Base-by-base conservation (phyloP, 2,329 filamentous ascomycete species). In the Colletotrichum sp. region DNA sequence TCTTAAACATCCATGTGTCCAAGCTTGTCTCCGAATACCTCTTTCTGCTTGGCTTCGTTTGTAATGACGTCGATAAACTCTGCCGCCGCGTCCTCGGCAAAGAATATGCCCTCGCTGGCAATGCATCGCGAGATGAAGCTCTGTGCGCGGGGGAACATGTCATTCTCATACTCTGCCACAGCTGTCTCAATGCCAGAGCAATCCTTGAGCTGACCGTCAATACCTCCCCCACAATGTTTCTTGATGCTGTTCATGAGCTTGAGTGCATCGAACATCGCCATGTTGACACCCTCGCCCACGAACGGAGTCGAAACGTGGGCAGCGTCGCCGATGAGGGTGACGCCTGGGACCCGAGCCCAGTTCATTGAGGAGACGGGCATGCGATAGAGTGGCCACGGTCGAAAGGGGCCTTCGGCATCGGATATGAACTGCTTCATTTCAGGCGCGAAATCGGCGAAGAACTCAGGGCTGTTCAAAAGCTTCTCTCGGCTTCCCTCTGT, bases 251-350 rank as follows among this genome's bases (percentile, higher is more conserved):
- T 32, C 2, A 59, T 32, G 5, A 74, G 67, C n/a, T 57, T 59
- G 30, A 71, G 57, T 6, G 71, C 67, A 32, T 74, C 67, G 9
- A 57, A 26, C 71, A 74, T 74, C 13, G 71, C 71, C 16, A 71
- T 44, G 6, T 74, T 74, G 15, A 71, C 71, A 8, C 71, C 71
- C n/a, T 74, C 66, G 4, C 71, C 71, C 15, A 65, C 57, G n/a
- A 74, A 74, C 4, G 71, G 71, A 10, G 71, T 74, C 5, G 67
- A 63, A 9, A 71, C 66, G 26, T 74, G 71, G 21, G 71, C 66
- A 24, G 66, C 71, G 9, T 74, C 71, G 18, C 67, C 71, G 13
- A 74, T 30, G 15, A 74, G 71, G 12, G 71, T 59, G 4, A 65
- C 44, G 5, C 66, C 71, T 8, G 67, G 39, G 13, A 74, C 71